phyloP scores from a whole-genome alignment of 1,284 basidiomycete genomes.

The Moesziomyces parantarcticus region DNA sequence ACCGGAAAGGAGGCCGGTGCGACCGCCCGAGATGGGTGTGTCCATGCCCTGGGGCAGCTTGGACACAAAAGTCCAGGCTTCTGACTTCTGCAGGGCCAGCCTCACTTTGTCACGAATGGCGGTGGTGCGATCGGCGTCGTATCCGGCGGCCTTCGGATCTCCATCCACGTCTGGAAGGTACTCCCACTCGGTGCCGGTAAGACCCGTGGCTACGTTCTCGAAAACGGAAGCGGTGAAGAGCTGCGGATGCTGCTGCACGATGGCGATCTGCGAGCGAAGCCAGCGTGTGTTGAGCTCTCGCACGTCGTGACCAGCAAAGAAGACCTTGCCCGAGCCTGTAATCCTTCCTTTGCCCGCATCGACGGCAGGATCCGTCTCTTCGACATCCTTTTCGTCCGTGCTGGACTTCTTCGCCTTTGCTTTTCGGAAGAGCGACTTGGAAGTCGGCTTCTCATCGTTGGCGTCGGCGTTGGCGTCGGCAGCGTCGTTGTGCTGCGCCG shows the following conservation, averaged over 20 bases:
- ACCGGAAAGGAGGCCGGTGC: slow-evolving; percentile 65
- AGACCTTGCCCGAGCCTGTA: slow-evolving; percentile 54
- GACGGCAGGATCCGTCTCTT: slow-evolving; percentile 20
- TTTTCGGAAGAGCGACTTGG: slow-evolving; percentile 14
- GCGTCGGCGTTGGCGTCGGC: slow-evolving; percentile 3
- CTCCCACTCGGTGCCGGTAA: slow-evolving; percentile 53
- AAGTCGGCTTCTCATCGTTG: neutral
- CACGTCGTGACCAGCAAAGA: slow-evolving; percentile 66
- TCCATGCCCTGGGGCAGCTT: slow-evolving; percentile 68
- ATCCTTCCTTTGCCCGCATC: slow-evolving; percentile 31
- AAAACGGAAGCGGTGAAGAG: slow-evolving; percentile 64
- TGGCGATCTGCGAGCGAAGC: slow-evolving; percentile 69
- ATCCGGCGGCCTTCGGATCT: slow-evolving; percentile 11
- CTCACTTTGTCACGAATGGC: slow-evolving; percentile 64
- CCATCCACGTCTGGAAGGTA: slow-evolving; percentile 47
- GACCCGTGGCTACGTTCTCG: slow-evolving; percentile 65
- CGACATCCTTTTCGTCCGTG: slow-evolving; percentile 13
- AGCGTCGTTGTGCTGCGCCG: slow-evolving; percentile 10
- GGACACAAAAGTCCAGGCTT: slow-evolving; percentile 69
- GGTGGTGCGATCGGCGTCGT: slow-evolving; percentile 28
- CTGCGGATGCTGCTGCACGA: slow-evolving; percentile 70
- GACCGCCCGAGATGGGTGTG: slow-evolving; percentile 67
- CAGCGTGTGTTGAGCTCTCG: slow-evolving; percentile 68
- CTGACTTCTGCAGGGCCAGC: slow-evolving; percentile 65
- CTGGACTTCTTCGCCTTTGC: slow-evolving; percentile 10